phyloP scores from a whole-genome alignment of 352 stramenopile species.

The Phytophthora sojae region DNA sequence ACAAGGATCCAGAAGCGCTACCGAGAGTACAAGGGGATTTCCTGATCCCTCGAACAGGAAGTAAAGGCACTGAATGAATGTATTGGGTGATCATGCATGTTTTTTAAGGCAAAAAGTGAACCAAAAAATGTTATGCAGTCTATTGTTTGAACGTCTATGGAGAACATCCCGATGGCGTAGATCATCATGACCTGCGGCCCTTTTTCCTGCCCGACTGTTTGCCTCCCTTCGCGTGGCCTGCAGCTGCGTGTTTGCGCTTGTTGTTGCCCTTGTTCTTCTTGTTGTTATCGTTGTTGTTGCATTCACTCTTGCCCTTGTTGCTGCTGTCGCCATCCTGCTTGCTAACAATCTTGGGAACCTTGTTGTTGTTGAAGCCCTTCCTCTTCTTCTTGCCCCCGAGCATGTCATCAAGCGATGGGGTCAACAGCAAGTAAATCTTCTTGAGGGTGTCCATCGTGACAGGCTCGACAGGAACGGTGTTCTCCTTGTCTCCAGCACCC shows the following conservation, averaged over 20 bases:
- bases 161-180: neutral
- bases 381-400: constrained; percentile 58
- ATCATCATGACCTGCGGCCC: constrained; percentile 26
- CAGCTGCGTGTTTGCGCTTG: constrained; percentile 39
- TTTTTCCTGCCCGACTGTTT: constrained; percentile 40
- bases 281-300: neutral
- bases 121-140: constrained; percentile 10
- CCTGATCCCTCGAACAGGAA: constrained; percentile 10
- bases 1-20: constrained; percentile 64
- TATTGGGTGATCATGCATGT: constrained; percentile 8
- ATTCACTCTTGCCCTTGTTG: neutral
- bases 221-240: constrained; percentile 15
- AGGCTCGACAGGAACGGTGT: constrained; percentile 30
- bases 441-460: constrained; percentile 72
- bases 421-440: constrained; percentile 73
- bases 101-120: neutral
- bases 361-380: constrained; percentile 33
- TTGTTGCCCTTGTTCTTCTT: constrained; percentile 12
- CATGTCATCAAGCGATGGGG: constrained; percentile 65
- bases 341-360: constrained; percentile 3
- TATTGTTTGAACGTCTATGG: constrained; percentile 24
- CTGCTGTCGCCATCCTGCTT: constrained; percentile 8
- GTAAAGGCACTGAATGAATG: neutral
- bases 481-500: constrained; percentile 7
- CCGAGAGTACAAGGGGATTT: constrained; percentile 34